Evolutionary conservation across 176 grass and related monocot species (phyloP).

Genomic region (Puccinellia tenuiflora): DNA sequence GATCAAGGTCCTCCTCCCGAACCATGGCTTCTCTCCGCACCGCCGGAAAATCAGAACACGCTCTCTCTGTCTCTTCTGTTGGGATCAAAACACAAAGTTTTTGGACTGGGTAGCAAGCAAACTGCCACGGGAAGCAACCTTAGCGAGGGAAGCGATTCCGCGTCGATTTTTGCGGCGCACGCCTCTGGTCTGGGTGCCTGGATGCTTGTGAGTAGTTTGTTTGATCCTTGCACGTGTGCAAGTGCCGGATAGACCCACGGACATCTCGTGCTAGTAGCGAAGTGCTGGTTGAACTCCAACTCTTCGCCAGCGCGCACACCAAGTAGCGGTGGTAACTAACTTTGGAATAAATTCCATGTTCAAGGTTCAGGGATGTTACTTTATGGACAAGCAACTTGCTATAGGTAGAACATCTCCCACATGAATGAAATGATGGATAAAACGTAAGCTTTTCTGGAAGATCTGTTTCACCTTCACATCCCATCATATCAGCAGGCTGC

Average conservation of each 20-base stretch:
- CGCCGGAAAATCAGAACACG: not conserved
- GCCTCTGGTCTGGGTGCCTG: not conserved
- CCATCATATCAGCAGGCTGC: no score
- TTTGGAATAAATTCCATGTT: not conserved
- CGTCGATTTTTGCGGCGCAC: not conserved
- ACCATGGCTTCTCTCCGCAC: slow-evolving; percentile 16
- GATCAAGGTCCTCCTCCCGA: slow-evolving; percentile 57
- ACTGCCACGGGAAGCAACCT: not conserved
- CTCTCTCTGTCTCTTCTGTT: not conserved
- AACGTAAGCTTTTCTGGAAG: no score
- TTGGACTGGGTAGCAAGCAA: not conserved
- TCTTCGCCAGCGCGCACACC: slow-evolving; percentile 7
- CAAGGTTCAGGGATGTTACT: no score
- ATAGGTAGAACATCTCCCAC: no score
- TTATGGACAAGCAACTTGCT: no score
- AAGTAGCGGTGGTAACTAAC: not conserved
- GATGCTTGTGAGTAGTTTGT: not conserved
- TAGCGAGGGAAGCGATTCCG: not conserved
- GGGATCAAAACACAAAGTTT: not conserved
- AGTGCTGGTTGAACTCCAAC: slow-evolving; percentile 17
- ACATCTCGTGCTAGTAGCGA: not conserved
- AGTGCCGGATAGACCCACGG: not conserved
- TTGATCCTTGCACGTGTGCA: not conserved
- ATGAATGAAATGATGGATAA: no score
- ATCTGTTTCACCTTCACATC: no score